These are phyloP conservation scores for Citrullus colocynthis DNA, from an alignment of 306 rosid species.

Conservation along the genomic window DNA sequence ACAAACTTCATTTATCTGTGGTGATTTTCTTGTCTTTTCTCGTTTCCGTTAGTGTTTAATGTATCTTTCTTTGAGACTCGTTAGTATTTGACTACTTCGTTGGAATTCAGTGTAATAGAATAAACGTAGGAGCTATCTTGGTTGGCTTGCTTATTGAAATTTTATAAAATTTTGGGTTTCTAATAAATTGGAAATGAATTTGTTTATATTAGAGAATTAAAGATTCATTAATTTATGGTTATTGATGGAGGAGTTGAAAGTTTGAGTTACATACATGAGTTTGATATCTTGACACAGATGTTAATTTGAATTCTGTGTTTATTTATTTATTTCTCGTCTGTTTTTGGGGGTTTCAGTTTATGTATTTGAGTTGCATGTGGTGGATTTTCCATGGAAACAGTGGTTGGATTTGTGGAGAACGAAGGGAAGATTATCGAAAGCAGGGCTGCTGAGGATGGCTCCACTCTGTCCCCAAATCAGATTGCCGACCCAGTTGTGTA, in stretches of 20 bases:
- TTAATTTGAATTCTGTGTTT: slow-evolving; percentile 9
- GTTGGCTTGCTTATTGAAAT: background rate
- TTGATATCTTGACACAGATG: background rate
- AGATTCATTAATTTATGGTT: background rate
- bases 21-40: background rate
- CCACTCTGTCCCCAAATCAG: slow-evolving; percentile 43
- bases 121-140: background rate
- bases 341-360: slow-evolving; percentile 41
- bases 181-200: background rate
- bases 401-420: slow-evolving; percentile 64
- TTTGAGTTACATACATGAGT: background rate
- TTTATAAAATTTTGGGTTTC: background rate
- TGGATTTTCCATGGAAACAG: slow-evolving; percentile 86
- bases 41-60: background rate
- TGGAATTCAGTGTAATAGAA: background rate
- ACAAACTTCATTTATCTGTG: background rate
- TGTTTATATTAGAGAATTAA: background rate
- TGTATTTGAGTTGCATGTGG: slow-evolving; percentile 83
- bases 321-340: slow-evolving; percentile 14
- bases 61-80: slow-evolving; percentile 14
- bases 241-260: background rate
- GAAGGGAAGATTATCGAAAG: slow-evolving; percentile 53
- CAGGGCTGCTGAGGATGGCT: slow-evolving; percentile 42
- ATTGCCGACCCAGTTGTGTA: slow-evolving; percentile 82
- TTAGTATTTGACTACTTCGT: background rate